phyloP scores from a whole-genome alignment of 768 basidiomycete species.

The Mycena floridula region DNA sequence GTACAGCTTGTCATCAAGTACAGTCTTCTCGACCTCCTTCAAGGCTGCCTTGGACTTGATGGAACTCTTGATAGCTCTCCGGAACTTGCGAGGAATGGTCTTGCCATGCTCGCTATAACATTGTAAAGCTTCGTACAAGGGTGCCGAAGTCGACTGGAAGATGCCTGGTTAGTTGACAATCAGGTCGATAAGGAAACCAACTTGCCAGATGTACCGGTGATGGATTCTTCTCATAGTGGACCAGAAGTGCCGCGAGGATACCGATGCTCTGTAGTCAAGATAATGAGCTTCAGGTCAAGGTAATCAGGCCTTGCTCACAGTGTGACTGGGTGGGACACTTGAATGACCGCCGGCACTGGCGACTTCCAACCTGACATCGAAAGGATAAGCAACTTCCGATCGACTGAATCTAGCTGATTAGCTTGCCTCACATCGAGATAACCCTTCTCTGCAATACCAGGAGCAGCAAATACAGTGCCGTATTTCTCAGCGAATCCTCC shows the following conservation, averaged over 20 bases:
- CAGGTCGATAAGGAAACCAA: background rate
- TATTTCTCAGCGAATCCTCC: constrained; percentile 15
- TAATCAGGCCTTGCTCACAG: constrained; percentile 24
- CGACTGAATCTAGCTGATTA: too few species aligned
- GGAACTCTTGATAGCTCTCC: constrained; percentile 33
- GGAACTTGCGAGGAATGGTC: constrained; percentile 28
- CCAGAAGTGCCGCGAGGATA: constrained; percentile 47
- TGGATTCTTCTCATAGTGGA: constrained; percentile 41
- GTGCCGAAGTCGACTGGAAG: constrained; percentile 30
- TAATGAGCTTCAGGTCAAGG: background rate
- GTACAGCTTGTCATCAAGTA: constrained; percentile 16
- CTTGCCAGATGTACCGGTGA: constrained; percentile 29
- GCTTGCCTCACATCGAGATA: too few species aligned
- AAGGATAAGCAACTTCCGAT: too few species aligned
- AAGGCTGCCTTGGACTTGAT: constrained; percentile 29
- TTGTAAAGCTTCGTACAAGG: constrained; percentile 36
- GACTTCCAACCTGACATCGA: constrained; percentile 40
- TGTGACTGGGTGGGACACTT: constrained; percentile 56
- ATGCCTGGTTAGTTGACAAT: background rate
- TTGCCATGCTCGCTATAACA: constrained; percentile 48
- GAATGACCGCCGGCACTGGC: constrained; percentile 57
- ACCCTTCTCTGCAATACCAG: constrained; percentile 49
- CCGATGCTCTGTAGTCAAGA: constrained; percentile 40
- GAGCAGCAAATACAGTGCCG: constrained; percentile 34
- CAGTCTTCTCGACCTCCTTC: constrained; percentile 30